phyloP scores from a whole-genome alignment of 495 filamentous ascomycete species.

The Lophiostoma macrostomum region DNA sequence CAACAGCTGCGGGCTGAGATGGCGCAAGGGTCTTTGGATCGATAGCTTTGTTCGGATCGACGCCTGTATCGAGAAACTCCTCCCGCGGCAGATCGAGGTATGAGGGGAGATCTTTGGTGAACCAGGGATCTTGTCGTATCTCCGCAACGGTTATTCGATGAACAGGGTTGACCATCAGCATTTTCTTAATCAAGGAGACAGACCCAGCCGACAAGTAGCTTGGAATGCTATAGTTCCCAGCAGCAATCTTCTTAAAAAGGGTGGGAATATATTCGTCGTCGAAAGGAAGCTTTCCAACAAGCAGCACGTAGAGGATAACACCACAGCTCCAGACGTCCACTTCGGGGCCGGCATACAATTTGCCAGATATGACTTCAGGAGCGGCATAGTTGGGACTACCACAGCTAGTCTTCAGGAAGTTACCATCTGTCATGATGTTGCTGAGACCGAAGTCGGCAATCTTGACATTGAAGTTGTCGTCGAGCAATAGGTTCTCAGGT shows the following conservation, averaged over 20 bases:
- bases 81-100: slow-evolving; percentile 89
- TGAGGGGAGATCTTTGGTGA: slow-evolving; percentile 74
- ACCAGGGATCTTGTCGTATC: slow-evolving; percentile 94
- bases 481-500: slow-evolving; percentile 92
- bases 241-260: slow-evolving; percentile 83
- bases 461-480: slow-evolving; percentile 93
- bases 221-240: slow-evolving; percentile 84
- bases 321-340: slow-evolving; percentile 99
- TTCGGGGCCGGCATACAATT: slow-evolving; percentile 95
- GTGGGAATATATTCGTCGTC: slow-evolving; percentile 95
- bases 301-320: slow-evolving; percentile 93
- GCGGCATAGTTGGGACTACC: slow-evolving; percentile 98
- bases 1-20: slow-evolving; percentile 69
- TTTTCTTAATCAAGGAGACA: slow-evolving; percentile 78
- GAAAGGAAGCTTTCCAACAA: slow-evolving; percentile 89
- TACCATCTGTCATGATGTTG: slow-evolving; percentile 99
- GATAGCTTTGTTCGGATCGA: slow-evolving; percentile 85
- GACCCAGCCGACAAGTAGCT: slow-evolving; percentile 83
- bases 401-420: slow-evolving; percentile 97
- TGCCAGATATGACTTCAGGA: slow-evolving; percentile 95
- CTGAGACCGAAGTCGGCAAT: slow-evolving; percentile 98
- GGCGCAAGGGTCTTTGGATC: slow-evolving; percentile 74
- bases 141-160: slow-evolving; percentile 90
- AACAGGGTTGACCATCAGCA: slow-evolving; percentile 93
- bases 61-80: slow-evolving; percentile 88